A percentile compares a stretch with the other conserved stretches of the same genome.
These are phyloP conservation scores for Fusarium secorum DNA, from an alignment of 2,329 filamentous ascomycete species.

Conservation along the genomic window DNA sequence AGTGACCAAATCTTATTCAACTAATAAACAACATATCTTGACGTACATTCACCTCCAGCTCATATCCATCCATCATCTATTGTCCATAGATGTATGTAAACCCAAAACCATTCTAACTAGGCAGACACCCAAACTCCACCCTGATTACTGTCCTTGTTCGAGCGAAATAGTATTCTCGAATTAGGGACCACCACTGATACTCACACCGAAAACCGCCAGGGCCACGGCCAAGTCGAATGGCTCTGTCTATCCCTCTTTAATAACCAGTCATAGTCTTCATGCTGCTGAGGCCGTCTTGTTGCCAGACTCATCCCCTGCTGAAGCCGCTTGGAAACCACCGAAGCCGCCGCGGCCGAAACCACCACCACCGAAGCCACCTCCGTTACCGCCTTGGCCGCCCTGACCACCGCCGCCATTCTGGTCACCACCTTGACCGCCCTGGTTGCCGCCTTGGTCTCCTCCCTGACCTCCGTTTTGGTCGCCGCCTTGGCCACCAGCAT, in stretches of 20 bases:
- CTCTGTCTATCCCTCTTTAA: slow-evolving; percentile 40
- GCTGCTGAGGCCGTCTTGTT: slow-evolving; percentile 19
- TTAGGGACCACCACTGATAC: slow-evolving; percentile 61
- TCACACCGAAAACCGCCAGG: slow-evolving; percentile 58
- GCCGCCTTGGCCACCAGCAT: neutral
- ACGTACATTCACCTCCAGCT: slow-evolving; percentile 14
- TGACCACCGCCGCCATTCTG: slow-evolving; percentile 11
- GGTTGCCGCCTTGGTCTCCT: neutral
- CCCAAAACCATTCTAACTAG: slow-evolving; percentile 23
- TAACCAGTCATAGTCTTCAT: slow-evolving; percentile 26
- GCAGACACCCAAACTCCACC: slow-evolving; percentile 17
- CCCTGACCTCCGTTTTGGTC: slow-evolving; percentile 3
- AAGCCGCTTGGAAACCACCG: slow-evolving; percentile 30
- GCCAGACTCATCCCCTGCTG: slow-evolving; percentile 15
- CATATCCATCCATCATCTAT: slow-evolving; percentile 12
- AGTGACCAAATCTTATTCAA: slow-evolving; percentile 23
- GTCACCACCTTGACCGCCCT: slow-evolving; percentile 4
- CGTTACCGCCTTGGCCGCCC: slow-evolving; percentile 13
- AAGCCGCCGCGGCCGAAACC: slow-evolving; percentile 1
- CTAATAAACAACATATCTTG: slow-evolving; percentile 24
- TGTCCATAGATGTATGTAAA: slow-evolving; percentile 19
- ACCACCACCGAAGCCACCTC: neutral
- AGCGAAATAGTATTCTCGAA: slow-evolving; percentile 48
- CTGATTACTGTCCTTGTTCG: slow-evolving; percentile 53
- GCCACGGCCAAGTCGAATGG: slow-evolving; percentile 58